Base-by-base conservation (phyloP, 192 early-diverging fungal genomes). In the Linnemannia zychae region DNA sequence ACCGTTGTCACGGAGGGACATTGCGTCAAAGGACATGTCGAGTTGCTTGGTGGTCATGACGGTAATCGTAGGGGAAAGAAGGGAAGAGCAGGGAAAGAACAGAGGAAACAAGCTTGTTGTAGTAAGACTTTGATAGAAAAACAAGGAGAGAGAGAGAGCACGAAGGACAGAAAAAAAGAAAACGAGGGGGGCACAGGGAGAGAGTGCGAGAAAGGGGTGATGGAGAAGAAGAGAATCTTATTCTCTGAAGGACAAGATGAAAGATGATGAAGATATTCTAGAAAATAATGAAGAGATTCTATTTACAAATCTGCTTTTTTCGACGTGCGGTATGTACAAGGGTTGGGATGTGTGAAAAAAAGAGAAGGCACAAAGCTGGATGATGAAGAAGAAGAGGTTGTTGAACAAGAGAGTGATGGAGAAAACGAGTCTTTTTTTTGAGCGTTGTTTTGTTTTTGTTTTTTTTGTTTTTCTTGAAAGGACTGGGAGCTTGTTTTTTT, bases 41-140 rank as follows among this genome's bases (percentile, higher is more conserved):
- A 85, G 82, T 53, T 72, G 75, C 69, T 79, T 85, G 83, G 83
- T 79, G 40, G 83, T 85, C 83, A 85, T 85, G 52, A 76, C 71
- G 60, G 68, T 12, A 48, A 34, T 36, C 18, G 22, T 47, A 48
- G 57, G 18, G 38, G 22, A 40, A 46, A 31, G 11, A 33, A 15
- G 44, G 12, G n/a, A 37, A 36, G 57, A 66, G 71, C 63, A 72
- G 72, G 44, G 67, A 60, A 48, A 71, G 18, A 44, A 57, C 12
- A 17, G 12, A 34, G 20, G 48, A 63, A 47, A 49, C 31, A 33
- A 34, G 44, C 15, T n/a, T 1, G 28, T 31, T 63, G 57, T 63
- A 31, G 31, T 63, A 63, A 31, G 31, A 63, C 57, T 63, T 28
- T 63, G 28, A 77, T 37, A 69, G 67, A 40, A 65, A 50, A 73